Evolutionary conservation across 192 early-diverging fungal genomes (phyloP), one percentile per base, ranked within the genome.

Genomic region (Chytriomyces hyalinus): DNA sequence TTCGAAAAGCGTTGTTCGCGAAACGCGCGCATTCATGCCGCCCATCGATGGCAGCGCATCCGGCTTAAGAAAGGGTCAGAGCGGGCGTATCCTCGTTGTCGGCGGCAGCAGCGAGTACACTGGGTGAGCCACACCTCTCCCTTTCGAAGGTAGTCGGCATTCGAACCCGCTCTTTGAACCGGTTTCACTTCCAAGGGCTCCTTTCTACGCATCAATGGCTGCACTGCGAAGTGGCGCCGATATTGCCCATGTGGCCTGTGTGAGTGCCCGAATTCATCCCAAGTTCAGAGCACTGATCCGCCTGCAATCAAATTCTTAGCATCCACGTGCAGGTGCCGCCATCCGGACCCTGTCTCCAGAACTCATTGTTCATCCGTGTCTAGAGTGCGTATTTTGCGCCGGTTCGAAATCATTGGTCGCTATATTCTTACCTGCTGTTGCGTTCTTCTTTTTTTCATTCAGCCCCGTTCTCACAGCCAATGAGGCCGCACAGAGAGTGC

Each of bases 291-390:
- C 36, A 36, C 36, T 36, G 36, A 36, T 36, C 36, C 36, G 4
- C n/a, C n/a, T n/a, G n/a, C 36, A 36, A 36, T 36, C 36, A 36
- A 36, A 36, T 36, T 36, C 36, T 36, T 4, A 36, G 36, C 36
- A 96, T 49, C 86, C 88, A 60, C 84, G 86, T 49, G 95, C 97
- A 0, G 91, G 85, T 0, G 73, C 82, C 1, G 91, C 89, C 7
- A 95, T 98, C 64, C 97, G 97, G 84, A 48, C 67, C 86, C 93
- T 93, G 81, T 88, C 90, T 36, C 92, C 93, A 20, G 92, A 99
- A 69, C 81, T 99, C 7, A 98, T 99, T 70, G 98, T 99, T 4
- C 91, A 95, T 81, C 98, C 98, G 5, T 93, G 92, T 69, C 71
- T 99, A 67, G 72, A 63, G 72, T 73, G 47, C n/a, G 72, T 7